Conservation (phyloP, 345 rosid species). For the Ricinus communis region DNA sequence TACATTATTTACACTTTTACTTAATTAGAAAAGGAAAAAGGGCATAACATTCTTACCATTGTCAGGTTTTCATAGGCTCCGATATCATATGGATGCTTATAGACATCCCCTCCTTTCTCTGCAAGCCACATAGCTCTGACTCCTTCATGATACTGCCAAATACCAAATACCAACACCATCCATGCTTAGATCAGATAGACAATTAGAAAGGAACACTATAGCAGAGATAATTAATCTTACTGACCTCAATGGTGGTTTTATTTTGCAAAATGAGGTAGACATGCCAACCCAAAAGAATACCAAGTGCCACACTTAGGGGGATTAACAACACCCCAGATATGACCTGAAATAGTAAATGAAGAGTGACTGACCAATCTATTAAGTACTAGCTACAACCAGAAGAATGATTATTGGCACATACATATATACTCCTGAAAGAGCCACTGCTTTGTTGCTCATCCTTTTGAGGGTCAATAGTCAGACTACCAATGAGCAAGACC, state of each 20-base stretch:
- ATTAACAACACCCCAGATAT: conserved; percentile 65
- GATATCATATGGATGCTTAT: conserved; percentile 86
- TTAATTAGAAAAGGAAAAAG: background rate
- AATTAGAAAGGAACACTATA: background rate
- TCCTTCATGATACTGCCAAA: conserved; percentile 82
- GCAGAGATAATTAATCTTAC: background rate
- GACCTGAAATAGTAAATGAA: conserved; percentile 49
- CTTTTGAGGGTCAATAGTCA: conserved; percentile 57
- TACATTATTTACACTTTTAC: no score
- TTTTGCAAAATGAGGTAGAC: conserved; percentile 77
- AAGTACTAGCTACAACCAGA: conserved; percentile 14
- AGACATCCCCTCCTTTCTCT: conserved; percentile 80
- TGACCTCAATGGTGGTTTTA: conserved; percentile 91
- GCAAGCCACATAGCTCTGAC: conserved; percentile 96
- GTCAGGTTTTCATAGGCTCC: conserved; percentile 68
- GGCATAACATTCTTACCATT: conserved; percentile 38
- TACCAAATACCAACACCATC: background rate
- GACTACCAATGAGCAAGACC: conserved; percentile 85
- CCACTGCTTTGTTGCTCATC: conserved; percentile 62
- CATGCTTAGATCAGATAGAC: background rate
- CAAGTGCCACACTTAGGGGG: conserved; percentile 59
- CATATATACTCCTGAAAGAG: conserved; percentile 67
- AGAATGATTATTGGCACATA: conserved; percentile 19
- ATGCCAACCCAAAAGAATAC: conserved; percentile 87
- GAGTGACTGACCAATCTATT: conserved; percentile 5